Base-by-base conservation (phyloP, 2,329 filamentous ascomycete genomes). In the Neobulgaria alba region DNA sequence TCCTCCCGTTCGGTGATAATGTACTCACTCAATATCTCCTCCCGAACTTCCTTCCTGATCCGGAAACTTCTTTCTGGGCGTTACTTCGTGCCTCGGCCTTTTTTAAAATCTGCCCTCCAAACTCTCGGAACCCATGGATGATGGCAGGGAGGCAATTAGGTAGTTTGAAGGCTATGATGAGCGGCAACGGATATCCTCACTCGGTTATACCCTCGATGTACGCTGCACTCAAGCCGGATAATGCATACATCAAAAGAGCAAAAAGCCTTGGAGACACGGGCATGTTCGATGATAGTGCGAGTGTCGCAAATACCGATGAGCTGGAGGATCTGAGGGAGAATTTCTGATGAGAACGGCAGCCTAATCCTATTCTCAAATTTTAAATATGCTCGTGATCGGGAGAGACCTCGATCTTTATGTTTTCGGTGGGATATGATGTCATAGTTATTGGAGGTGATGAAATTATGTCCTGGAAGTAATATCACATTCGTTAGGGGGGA, bases 1-100 rank as follows among this genome's bases (percentile, higher is more conserved):
- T 61, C 14, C 39, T 31, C 15, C 59, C 59, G 2, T 41, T 43
- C 1, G 14, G 30, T 0, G 44, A 56, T 7, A 39, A 45, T 16
- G 5, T 49, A 3, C 12, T 50, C 3, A 49, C 49, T 39, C 23
- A 50, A 37, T n/a, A 38, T 16, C 37, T 56, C 31, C 18, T 51
- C 9, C 43, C 18, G 5, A 19, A 35, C 33, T 35, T 15, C 33
- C 19, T 19, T 19, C 16, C 17, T n/a, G 10, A 16, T n/a, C 33
- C 33, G 9, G 23, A 26, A 7, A 7, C 7, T 12, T 26, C 23
- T 7, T 7, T 12, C 23, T 35, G 33, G 33, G 33, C 33, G 5
- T 18, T 35, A 5, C 33, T 35, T 3, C 17, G 19, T n/a, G 33
- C 33, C 3, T 35, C 33, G 3, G 33, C 33, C n/a, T 18, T 35